Percentiles rank a stretch among this genome's conserved stretches.
Conservation (phyloP, 805 yeast species). For the Kodamaea fukazawae region DNA sequence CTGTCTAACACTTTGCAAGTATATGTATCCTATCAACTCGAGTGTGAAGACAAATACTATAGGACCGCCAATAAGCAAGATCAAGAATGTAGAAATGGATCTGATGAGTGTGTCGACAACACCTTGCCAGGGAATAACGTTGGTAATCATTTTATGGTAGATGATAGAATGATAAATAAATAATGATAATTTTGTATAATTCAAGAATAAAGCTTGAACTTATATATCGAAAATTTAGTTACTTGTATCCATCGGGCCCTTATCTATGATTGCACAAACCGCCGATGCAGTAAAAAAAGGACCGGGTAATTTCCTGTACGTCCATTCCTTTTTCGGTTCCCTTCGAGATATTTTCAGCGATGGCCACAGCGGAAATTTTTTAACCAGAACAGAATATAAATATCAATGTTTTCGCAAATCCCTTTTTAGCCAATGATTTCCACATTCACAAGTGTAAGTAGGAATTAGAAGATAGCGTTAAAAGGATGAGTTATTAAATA, state of each 20-base stretch:
- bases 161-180: background rate
- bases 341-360: too few species aligned
- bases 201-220: background rate
- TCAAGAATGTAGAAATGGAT: conserved; percentile 8
- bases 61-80: conserved; percentile 10
- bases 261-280: too few species aligned
- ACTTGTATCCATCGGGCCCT: background rate
- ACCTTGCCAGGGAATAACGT: background rate
- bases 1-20: conserved; percentile 8
- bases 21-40: conserved; percentile 9
- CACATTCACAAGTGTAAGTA: too few species aligned
- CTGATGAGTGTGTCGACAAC: conserved; percentile 6
- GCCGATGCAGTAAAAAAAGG: too few species aligned
- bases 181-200: background rate
- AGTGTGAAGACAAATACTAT: conserved; percentile 9
- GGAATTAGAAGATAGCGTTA: too few species aligned
- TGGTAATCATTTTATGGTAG: conserved; percentile 1
- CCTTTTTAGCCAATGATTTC: too few species aligned
- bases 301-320: too few species aligned
- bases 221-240: background rate
- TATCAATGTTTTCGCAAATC: too few species aligned
- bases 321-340: too few species aligned
- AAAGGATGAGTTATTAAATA: too few species aligned
- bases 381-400: too few species aligned
- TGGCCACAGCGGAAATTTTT: too few species aligned